These are phyloP conservation scores for Chlorella sp. DNA, from an alignment of 139 green algal species.

Conservation along the genomic window DNA sequence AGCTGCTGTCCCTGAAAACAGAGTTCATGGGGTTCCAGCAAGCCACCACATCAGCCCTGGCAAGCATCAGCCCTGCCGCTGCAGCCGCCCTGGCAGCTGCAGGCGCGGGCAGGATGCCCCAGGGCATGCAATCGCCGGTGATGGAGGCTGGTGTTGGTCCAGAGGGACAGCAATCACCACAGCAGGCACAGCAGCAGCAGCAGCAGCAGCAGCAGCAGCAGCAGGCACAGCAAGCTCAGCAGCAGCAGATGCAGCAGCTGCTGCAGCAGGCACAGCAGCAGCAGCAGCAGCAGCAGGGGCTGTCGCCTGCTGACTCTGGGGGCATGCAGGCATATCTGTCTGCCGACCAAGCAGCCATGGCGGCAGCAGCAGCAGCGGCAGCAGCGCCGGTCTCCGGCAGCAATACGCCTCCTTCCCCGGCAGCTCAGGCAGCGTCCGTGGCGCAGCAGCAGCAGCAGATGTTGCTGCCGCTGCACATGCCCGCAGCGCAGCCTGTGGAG, in stretches of 20 bases:
- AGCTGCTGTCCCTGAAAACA: conserved; percentile 43
- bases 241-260: neutral
- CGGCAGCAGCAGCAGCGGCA: neutral
- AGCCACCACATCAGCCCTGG: conserved; percentile 19
- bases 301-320: neutral
- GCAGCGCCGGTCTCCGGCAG: neutral
- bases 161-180: neutral
- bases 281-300: neutral
- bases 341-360: neutral
- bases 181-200: neutral
- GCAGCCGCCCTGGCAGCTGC: neutral
- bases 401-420: neutral
- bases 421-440: neutral
- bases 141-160: neutral
- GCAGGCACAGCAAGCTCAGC: neutral
- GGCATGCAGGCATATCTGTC: neutral
- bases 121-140: neutral
- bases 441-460: neutral
- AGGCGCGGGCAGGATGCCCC: neutral
- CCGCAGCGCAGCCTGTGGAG: neutral
- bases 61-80: neutral
- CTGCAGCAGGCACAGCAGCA: neutral
- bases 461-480: neutral
- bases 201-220: conserved; percentile 2
- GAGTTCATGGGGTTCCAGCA: conserved; percentile 41